A percentile compares a stretch with the other conserved stretches of the same genome.
Conservation (phyloP, 441 rosid species). For the Erodium texanum region DNA sequence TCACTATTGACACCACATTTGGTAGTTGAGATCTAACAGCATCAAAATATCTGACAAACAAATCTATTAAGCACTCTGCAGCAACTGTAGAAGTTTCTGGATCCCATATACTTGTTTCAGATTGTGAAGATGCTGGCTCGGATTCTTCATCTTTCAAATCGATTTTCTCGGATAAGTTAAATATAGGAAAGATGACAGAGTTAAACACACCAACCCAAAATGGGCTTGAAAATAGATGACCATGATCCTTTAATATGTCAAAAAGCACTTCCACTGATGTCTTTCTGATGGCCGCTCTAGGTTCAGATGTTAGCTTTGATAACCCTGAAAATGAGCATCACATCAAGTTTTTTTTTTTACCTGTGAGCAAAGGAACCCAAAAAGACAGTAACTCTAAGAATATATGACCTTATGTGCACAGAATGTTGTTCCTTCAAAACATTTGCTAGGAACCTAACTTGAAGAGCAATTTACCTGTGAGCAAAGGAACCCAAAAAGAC, state of each 20-base stretch:
- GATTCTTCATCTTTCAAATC: conserved; percentile 27
- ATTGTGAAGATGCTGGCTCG: conserved; percentile 27
- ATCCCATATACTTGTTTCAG: conserved; percentile 60
- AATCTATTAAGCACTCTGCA: conserved; percentile 59
- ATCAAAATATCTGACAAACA: conserved; percentile 49
- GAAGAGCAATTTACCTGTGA: conserved; percentile 50
- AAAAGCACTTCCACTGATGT: conserved; percentile 88
- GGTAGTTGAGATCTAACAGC: conserved; percentile 55
- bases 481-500: conserved; percentile 87
- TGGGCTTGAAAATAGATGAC: conserved; percentile 66
- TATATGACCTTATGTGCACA: neutral
- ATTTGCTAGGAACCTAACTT: conserved; percentile 11
- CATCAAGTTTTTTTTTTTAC: too few species aligned
- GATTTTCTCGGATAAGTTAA: conserved; percentile 37
- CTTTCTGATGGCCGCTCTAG: conserved; percentile 71
- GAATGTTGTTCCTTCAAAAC: neutral
- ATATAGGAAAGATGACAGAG: conserved; percentile 63
- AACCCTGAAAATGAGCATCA: conserved; percentile 46
- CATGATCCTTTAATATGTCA: conserved; percentile 85
- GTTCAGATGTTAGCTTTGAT: conserved; percentile 70
- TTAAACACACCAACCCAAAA: conserved; percentile 60
- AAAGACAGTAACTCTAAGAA: too few species aligned
- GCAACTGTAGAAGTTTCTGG: conserved; percentile 70
- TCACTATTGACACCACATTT: conserved; percentile 54
- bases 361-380: too few species aligned